A percentile compares a stretch with the other conserved stretches of the same genome.
Conservation (phyloP, 2,329 filamentous ascomycete genomes). For the Sclerotinia sclerotiorum region DNA sequence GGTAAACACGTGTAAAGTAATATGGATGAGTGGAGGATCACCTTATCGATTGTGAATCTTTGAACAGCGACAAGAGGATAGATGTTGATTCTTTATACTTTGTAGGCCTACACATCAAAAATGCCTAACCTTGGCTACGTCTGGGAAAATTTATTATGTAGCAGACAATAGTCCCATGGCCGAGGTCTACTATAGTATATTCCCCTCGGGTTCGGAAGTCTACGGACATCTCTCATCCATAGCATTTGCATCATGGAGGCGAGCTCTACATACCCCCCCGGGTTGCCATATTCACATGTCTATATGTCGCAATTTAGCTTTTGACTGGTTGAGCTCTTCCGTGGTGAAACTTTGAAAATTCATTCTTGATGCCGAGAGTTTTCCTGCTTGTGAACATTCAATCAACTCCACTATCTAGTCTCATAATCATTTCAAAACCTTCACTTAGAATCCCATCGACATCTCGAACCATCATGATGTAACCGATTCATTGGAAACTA, state of each 20-base stretch:
- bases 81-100: not conserved
- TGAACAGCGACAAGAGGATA: not conserved
- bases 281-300: conserved; percentile 9
- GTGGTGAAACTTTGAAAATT: not conserved
- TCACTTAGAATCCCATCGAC: not conserved
- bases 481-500: conserved; percentile 20
- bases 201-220: not conserved
- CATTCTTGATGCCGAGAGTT: conserved; percentile 4
- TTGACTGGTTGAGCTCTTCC: not conserved
- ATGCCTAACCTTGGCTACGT: not conserved
- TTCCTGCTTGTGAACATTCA: not conserved
- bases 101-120: not conserved
- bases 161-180: not conserved
- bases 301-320: not conserved
- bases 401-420: not conserved
- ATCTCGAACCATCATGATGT: not conserved
- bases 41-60: not conserved
- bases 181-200: not conserved
- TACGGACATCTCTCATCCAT: not conserved
- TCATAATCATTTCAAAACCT: conserved; percentile 8
- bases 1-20: not conserved
- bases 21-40: too few species aligned
- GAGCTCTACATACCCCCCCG: not conserved
- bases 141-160: not conserved
- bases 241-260: not conserved